Conservation (phyloP, 768 basidiomycete genomes). For the Grammothele lineata region DNA sequence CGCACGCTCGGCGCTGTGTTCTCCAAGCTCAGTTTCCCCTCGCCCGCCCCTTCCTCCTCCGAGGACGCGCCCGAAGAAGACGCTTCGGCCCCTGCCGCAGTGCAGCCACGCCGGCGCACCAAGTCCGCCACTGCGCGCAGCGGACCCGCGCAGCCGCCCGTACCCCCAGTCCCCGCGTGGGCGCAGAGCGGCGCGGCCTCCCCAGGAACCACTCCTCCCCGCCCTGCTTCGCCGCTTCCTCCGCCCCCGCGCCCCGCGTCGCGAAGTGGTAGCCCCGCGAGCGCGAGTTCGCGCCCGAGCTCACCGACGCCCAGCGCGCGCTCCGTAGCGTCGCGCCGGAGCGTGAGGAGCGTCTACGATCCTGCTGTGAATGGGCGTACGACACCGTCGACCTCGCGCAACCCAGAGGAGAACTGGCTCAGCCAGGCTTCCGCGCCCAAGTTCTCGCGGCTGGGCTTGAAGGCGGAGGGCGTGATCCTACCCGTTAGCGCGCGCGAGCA, state of each 20-base stretch:
- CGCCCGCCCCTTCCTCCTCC: not conserved
- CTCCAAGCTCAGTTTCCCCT: constrained; percentile 11
- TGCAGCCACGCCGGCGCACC: constrained; percentile 1
- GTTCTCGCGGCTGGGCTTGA: constrained; percentile 25
- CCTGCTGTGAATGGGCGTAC: constrained; percentile 1
- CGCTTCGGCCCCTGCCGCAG: not conserved
- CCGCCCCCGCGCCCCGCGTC: not conserved
- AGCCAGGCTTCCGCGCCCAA: constrained; percentile 18
- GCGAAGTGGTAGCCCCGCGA: not conserved
- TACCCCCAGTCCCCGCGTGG: constrained; percentile 10
- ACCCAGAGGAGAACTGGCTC: constrained; percentile 25
- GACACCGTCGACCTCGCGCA: constrained; percentile 12
- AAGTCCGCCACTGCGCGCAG: constrained; percentile 4
- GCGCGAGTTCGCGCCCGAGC: not conserved
- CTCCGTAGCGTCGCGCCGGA: not conserved
- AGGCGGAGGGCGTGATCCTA: constrained; percentile 24
- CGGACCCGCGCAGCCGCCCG: constrained; percentile 1
- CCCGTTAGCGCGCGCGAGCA: constrained; percentile 21
- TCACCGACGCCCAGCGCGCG: constrained; percentile 5
- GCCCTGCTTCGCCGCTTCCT: not conserved
- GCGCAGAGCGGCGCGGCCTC: not conserved
- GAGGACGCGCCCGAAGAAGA: not conserved
- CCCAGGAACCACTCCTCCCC: not conserved
- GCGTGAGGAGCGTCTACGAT: not conserved
- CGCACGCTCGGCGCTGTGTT: constrained; percentile 9